These are phyloP conservation scores for Pseudocercospora pini-densiflorae DNA, from an alignment of 2,329 filamentous ascomycete genomes.

Conservation along the genomic window DNA sequence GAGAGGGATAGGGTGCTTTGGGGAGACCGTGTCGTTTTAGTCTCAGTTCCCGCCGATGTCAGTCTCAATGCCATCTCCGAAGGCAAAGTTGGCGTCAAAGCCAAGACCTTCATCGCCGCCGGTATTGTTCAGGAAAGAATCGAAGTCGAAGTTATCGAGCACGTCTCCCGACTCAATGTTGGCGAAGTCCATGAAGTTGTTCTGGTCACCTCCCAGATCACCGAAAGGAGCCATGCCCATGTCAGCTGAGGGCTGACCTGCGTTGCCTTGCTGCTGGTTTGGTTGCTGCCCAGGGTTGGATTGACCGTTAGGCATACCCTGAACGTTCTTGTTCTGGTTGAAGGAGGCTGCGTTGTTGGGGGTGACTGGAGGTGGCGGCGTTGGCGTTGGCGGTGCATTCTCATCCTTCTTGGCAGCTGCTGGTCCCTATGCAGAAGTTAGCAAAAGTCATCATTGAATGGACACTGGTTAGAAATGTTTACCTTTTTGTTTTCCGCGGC, in stretches of 20 bases:
- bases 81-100: constrained; percentile 44
- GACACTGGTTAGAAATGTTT: not conserved
- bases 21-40: not conserved
- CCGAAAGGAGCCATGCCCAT: constrained; percentile 47
- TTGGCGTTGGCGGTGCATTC: constrained; percentile 50
- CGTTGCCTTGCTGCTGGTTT: constrained; percentile 35
- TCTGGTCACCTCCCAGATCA: constrained; percentile 43
- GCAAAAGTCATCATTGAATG: not conserved
- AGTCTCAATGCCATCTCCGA: constrained; percentile 36
- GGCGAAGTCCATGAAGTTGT: constrained; percentile 46
- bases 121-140: constrained; percentile 65
- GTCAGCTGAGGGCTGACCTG: constrained; percentile 31
- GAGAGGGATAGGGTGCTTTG: not conserved
- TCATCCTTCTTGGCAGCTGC: constrained; percentile 45
- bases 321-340: constrained; percentile 42
- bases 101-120: constrained; percentile 48
- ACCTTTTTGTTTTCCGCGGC: constrained; percentile 55
- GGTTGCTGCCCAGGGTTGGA: constrained; percentile 39
- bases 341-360: constrained; percentile 46
- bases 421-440: constrained; percentile 21
- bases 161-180: constrained; percentile 64
- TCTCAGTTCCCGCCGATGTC: constrained; percentile 27
- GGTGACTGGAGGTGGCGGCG: constrained; percentile 54
- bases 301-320: constrained; percentile 39
- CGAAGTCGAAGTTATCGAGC: constrained; percentile 70